phyloP scores from a whole-genome alignment of 768 basidiomycete species.

The Collybia mongolica region DNA sequence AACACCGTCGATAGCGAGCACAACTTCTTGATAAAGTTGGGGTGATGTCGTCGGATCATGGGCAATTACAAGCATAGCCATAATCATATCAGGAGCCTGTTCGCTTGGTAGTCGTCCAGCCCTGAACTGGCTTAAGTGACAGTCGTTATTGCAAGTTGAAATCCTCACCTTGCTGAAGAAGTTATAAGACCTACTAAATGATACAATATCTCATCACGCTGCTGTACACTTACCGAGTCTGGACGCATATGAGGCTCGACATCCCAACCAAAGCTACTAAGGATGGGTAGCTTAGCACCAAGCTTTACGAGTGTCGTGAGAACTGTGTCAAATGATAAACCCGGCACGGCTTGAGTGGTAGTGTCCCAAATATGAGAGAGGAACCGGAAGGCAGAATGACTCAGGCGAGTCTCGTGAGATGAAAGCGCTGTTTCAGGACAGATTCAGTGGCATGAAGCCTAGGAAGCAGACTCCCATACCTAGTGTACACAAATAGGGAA shows the following conservation, averaged over 20 bases:
- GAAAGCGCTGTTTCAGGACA: constrained; percentile 23
- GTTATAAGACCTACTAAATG: constrained; percentile 42
- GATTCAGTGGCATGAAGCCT: constrained; percentile 7
- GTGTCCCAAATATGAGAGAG: constrained; percentile 32
- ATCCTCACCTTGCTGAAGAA: constrained; percentile 45
- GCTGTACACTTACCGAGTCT: constrained; percentile 13
- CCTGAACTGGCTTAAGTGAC: constrained; percentile 18
- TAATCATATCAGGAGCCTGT: constrained; percentile 48
- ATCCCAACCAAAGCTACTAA: constrained; percentile 33
- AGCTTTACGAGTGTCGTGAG: constrained; percentile 37
- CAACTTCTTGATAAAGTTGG: constrained; percentile 46
- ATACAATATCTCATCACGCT: constrained; percentile 31
- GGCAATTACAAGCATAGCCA: constrained; percentile 51
- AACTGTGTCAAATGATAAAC: constrained; percentile 33
- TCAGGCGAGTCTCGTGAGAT: constrained; percentile 14
- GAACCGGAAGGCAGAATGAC: constrained; percentile 26
- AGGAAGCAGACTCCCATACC: constrained; percentile 26
- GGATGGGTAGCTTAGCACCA: constrained; percentile 37
- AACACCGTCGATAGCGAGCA: constrained; percentile 43
- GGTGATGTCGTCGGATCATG: constrained; percentile 50
- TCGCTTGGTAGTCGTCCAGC: constrained; percentile 29
- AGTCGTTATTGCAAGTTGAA: neutral
- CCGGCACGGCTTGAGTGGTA: constrained; percentile 14
- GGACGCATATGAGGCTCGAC: constrained; percentile 5
- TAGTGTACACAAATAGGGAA: constrained; percentile 40